Conservation (phyloP, 208 protist species). For the Wallacemonas collosoma region DNA sequence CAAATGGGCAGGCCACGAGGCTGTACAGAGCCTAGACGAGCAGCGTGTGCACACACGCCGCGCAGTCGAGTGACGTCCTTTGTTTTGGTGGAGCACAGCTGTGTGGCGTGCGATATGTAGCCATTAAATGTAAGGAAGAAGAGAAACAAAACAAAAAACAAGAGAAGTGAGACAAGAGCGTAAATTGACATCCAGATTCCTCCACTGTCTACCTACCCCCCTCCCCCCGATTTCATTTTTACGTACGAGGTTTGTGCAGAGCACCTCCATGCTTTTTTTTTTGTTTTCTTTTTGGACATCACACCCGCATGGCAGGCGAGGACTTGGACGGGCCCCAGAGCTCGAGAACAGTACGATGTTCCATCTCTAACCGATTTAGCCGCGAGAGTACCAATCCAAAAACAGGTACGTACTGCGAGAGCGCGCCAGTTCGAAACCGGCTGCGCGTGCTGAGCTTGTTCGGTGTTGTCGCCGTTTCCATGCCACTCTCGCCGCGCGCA, state of each 20-base stretch:
- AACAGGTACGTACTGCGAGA: slow-evolving; percentile 78
- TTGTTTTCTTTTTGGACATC: neutral
- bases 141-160: neutral
- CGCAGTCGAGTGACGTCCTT: too few species aligned
- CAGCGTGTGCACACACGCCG: too few species aligned
- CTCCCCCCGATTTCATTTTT: too few species aligned
- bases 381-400: slow-evolving; percentile 73
- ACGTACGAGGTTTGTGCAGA: too few species aligned
- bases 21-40: too few species aligned
- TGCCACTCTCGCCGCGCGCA: neutral
- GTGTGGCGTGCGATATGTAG: neutral
- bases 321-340: slow-evolving; percentile 45
- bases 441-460: slow-evolving; percentile 6
- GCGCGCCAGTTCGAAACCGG: slow-evolving; percentile 15
- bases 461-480: neutral
- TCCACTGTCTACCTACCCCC: too few species aligned
- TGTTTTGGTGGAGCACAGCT: too few species aligned
- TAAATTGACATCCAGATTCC: neutral
- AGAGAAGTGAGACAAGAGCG: neutral
- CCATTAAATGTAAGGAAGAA: slow-evolving; percentile 8
- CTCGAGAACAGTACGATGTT: slow-evolving; percentile 79
- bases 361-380: slow-evolving; percentile 76
- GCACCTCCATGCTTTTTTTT: neutral
- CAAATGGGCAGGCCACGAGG: neutral
- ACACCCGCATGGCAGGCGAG: neutral